Percentiles rank a stretch among this genome's conserved stretches.
Evolutionary conservation across 805 yeast species (phyloP).

Genomic region (Ogataea trehaloabstinens): DNA sequence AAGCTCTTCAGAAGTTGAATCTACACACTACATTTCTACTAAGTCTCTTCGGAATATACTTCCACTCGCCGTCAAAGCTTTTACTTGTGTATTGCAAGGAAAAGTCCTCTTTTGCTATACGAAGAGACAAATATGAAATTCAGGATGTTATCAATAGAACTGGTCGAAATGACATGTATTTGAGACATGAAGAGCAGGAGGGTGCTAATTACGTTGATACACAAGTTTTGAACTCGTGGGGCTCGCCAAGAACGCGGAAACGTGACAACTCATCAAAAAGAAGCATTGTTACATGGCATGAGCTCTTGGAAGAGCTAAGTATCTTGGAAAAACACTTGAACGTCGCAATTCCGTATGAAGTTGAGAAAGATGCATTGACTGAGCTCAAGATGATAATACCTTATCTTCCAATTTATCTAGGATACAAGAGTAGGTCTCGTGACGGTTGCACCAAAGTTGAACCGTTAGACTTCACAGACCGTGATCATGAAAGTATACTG

Average conservation of each 20-base stretch:
- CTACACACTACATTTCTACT: slow-evolving; percentile 20
- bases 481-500: slow-evolving; percentile 5
- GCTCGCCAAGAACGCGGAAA: slow-evolving; percentile 2
- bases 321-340: slow-evolving; percentile 1
- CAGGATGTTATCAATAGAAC: slow-evolving; percentile 29
- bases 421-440: slow-evolving; percentile 4
- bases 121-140: slow-evolving; percentile 22
- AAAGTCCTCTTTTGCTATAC: slow-evolving; percentile 24
- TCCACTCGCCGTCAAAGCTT: slow-evolving; percentile 20
- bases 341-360: slow-evolving; percentile 7
- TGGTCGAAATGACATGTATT: slow-evolving; percentile 12
- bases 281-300: slow-evolving; percentile 7
- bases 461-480: slow-evolving; percentile 16
- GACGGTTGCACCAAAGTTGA: neutral
- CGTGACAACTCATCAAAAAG: slow-evolving; percentile 1
- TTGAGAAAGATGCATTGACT: slow-evolving; percentile 5
- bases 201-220: slow-evolving; percentile 7
- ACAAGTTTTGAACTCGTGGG: neutral
- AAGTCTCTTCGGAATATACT: slow-evolving; percentile 28
- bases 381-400: slow-evolving; percentile 11
- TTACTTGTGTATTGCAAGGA: slow-evolving; percentile 20
- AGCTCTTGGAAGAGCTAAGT: slow-evolving; percentile 12
- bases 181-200: slow-evolving; percentile 3
- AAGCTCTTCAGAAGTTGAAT: slow-evolving; percentile 1
- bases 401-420: slow-evolving; percentile 19